phyloP scores from a whole-genome alignment of 345 rosid species.

The Eucalyptus melliodora region DNA sequence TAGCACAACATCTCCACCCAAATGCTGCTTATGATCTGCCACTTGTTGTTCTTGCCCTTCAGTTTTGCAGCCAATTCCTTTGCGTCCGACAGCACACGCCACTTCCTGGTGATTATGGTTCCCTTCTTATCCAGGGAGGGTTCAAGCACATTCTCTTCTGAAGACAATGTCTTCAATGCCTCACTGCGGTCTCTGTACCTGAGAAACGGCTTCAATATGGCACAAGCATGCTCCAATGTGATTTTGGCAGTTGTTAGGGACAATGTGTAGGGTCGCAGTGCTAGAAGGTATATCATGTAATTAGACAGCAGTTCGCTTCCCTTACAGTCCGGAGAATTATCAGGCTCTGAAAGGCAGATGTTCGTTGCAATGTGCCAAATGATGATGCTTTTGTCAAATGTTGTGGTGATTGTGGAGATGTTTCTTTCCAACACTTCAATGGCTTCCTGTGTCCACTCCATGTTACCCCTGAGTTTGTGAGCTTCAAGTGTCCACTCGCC shows the following conservation, averaged over 20 bases:
- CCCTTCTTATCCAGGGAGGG: neutral
- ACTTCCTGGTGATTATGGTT: neutral
- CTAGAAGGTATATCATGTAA: neutral
- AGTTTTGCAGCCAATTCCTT: neutral
- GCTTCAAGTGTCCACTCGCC: neutral
- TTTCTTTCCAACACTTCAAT: neutral
- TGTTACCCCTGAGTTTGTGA: rapidly evolving
- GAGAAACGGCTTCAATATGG: neutral
- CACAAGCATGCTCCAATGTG: neutral
- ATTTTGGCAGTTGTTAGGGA: neutral
- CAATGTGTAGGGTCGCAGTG: neutral
- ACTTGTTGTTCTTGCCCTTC: neutral
- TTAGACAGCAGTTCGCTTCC: neutral
- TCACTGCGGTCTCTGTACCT: neutral
- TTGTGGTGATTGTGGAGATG: neutral
- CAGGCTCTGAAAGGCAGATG: neutral
- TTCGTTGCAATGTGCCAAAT: neutral
- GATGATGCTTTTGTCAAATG: neutral
- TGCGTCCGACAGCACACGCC: neutral
- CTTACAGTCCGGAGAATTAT: neutral
- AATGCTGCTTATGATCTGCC: neutral
- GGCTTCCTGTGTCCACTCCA: neutral
- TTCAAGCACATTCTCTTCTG: neutral
- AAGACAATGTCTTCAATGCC: neutral
- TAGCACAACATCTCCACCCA: neutral